phyloP scores from a whole-genome alignment of 306 rosid genomes.

The Prinsepia uniflora region DNA sequence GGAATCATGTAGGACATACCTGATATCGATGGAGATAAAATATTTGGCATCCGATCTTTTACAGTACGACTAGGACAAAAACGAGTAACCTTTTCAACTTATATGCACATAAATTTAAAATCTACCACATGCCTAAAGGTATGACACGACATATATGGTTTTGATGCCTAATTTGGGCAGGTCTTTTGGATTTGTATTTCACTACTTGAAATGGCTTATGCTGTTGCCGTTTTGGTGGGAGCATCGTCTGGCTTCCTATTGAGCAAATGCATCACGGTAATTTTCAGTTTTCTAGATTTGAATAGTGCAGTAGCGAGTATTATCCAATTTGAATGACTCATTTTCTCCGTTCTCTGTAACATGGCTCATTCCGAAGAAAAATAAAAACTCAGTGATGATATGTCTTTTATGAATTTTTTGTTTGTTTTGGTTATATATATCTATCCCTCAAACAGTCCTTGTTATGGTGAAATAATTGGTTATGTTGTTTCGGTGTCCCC shows the following conservation, averaged over 20 bases:
- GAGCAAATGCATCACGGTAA: constrained; percentile 83
- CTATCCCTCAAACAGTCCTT: background rate
- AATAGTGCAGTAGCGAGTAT: background rate
- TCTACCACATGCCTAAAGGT: constrained; percentile 13
- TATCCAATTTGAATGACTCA: background rate
- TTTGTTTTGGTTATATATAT: background rate
- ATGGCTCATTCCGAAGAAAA: background rate
- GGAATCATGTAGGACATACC: constrained; percentile 73
- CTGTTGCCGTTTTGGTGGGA: constrained; percentile 69
- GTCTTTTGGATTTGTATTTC: constrained; percentile 89
- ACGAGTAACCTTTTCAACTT: constrained; percentile 44
- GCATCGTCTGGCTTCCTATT: constrained; percentile 61
- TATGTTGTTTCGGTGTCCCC: background rate
- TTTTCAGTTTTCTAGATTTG: constrained; percentile 12
- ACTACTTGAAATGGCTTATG: constrained; percentile 83
- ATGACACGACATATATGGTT: background rate
- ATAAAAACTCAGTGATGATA: background rate
- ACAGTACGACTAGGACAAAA: constrained; percentile 85
- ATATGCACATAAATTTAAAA: constrained; percentile 12
- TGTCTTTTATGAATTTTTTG: background rate
- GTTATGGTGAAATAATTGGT: background rate
- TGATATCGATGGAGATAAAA: constrained; percentile 88
- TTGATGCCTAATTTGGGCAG: constrained; percentile 43
- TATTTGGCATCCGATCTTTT: constrained; percentile 78
- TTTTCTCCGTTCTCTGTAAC: background rate